Base-by-base conservation (phyloP, 2,329 filamentous ascomycete genomes). In the Trichoderma koningii region DNA sequence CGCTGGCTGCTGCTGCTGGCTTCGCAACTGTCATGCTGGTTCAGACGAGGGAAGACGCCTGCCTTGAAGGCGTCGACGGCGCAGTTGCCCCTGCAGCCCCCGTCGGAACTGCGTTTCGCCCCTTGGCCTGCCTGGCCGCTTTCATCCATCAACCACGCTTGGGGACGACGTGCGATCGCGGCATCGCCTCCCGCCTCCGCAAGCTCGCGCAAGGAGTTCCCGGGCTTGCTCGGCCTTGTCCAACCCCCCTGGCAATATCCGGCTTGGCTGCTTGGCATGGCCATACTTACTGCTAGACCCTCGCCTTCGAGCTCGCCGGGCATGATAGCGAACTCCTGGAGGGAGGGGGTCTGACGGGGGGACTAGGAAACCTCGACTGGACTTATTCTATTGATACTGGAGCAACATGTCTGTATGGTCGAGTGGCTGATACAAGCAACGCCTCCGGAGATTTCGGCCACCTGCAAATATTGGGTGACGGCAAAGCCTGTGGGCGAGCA, bases 51-150 rank as follows among this genome's bases (percentile, higher is more conserved):
- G n/a, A 52, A 50, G 21, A 23, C 21, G 28, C 28, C 48, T 63
- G 61, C 51, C 41, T 64, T 48, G 38, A 48, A 15, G 38, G 60
- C 51, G 52, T 55, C 60, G 60, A 55, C 59, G 59, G 59, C 21
- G 53, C 21, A 50, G 30, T 41, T 41, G 42, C 45, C 61, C 61
- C 61, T 56, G 51, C 51, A 41, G 48, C 23, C 14, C 14, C 53
- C 52, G 53, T 55, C 61, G 61, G 61, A 64, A 51, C 41, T 56
- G 61, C 15, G 47, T 50, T 21, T 50, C 21, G 52, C 52, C 52
- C 61, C 52, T 50, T 55, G 59, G 50, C 59, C 48, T 53, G 34
- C 50, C n/a, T 63, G 28, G 59, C 59, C 53, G 48, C 59, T 26
- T 62, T 47, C 21, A 23, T 62, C 38, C 38, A 55, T 41, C 34